Evolutionary conservation across 2,329 filamentous ascomycete genomes (phyloP), one percentile per base, ranked within the genome.

Genomic region (Dothistroma septosporum): DNA sequence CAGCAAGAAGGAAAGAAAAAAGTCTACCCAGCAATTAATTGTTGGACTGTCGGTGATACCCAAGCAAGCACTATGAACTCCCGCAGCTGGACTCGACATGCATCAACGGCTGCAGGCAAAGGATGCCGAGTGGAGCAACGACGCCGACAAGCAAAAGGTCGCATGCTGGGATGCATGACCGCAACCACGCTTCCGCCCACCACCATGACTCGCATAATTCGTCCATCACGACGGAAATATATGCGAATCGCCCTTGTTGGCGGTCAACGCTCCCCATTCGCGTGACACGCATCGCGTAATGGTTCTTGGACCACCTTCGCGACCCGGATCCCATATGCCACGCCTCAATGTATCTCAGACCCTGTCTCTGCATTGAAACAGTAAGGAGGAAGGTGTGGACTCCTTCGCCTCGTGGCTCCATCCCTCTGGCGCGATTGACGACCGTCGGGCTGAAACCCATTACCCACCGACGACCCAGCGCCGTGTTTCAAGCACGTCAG

Each of bases 371-470:
- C 37, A 44, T 6, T 44, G 19, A 7, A n/a, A n/a, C 5, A 14
- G 16, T n/a, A 12, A 12, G 35, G 1, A 37, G 35, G 35, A 3
- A 37, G 33, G 10, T 37, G 33, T n/a, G 41, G 41, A 19, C 5
- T n/a, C 41, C 8, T 28, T 12, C 14, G n/a, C 52, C 31, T 54
- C 52, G 52, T 54, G 52, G 52, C 52, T 24, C 52, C 52, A 33
- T 32, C 10, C n/a, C 50, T 4, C 12, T 33, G 50, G 50, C 50
- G 50, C 50, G 50, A 53, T 53, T 16, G 19, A 54, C 37, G 49
- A 53, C 32, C 21, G 52, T 37, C 24, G 52, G 52, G 52, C n/a
- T 37, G 52, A 54, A 54, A 14, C 21, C 52, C 52, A 41, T 54
- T n/a, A 41, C 21, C 14, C 52, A 21, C 35, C 28, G 52, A 54